Conservation (phyloP, 2,329 filamentous ascomycete genomes). For the Waltergamsia citrina region DNA sequence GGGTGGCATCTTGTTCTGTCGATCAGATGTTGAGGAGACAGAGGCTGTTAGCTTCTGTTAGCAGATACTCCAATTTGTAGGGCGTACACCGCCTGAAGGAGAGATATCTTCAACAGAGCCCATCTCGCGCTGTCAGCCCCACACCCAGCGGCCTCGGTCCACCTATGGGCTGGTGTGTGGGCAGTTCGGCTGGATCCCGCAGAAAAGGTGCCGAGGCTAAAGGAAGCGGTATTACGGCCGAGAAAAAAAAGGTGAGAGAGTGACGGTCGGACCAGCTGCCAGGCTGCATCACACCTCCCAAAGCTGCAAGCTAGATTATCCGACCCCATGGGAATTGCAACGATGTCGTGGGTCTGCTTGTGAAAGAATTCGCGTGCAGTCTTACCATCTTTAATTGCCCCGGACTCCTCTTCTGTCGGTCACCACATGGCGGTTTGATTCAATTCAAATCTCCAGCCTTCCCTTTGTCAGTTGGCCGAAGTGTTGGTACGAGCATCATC, state of each 20-base stretch:
- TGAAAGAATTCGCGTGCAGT: slow-evolving; percentile 1
- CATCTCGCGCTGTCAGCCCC: slow-evolving; percentile 1
- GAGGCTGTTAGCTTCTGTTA: slow-evolving; percentile 5
- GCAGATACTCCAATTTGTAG: not conserved
- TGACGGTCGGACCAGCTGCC: too few species aligned
- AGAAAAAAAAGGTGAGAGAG: slow-evolving; percentile 2
- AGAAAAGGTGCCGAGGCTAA: slow-evolving; percentile 12
- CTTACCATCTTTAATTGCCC: not conserved
- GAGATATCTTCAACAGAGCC: too few species aligned
- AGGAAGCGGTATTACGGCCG: slow-evolving; percentile 7
- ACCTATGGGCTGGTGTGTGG: not conserved
- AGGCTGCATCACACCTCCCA: slow-evolving; percentile 1
- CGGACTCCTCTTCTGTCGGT: not conserved
- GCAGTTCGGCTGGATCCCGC: not conserved
- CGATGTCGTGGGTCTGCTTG: slow-evolving; percentile 1
- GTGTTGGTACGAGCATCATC: too few species aligned
- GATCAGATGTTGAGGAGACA: slow-evolving; percentile 7
- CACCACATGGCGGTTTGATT: not conserved
- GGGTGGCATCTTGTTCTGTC: not conserved
- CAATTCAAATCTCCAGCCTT: not conserved
- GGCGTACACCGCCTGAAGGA: too few species aligned
- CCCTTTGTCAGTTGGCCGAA: not conserved
- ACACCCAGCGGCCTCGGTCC: slow-evolving; percentile 10
- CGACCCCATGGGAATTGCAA: not conserved
- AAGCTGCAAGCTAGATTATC: slow-evolving; percentile 1